Percentiles rank a stretch among this genome's conserved stretches.
Evolutionary conservation across 2,329 filamentous ascomycete species (phyloP).

Genomic region (Sporothrix mexicana): DNA sequence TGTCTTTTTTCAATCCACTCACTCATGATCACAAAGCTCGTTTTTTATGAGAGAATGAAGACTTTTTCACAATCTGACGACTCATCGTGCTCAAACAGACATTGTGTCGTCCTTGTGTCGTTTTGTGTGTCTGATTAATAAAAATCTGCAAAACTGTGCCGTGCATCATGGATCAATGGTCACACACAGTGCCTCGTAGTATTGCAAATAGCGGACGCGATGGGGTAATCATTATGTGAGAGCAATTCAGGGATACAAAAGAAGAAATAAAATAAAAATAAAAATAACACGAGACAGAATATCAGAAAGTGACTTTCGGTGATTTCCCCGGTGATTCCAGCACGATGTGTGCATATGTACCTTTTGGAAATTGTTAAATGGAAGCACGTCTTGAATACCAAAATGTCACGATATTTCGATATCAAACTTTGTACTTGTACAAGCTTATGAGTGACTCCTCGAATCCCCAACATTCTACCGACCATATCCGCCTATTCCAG

Average conservation of each 20-base stretch:
- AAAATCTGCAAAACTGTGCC: not conserved
- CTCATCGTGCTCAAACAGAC: not conserved
- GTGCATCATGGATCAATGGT: not conserved
- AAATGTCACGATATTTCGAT: constrained; percentile 15
- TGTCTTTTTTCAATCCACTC: not conserved
- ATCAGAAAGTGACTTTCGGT: not conserved
- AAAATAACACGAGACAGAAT: too few species aligned
- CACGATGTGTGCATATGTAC: not conserved
- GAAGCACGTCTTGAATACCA: constrained; percentile 21
- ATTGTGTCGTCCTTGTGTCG: not conserved
- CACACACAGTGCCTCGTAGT: not conserved
- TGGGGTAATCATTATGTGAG: constrained; percentile 37
- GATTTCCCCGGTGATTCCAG: not conserved
- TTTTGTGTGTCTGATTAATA: not conserved
- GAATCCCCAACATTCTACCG: not conserved
- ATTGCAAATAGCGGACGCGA: constrained; percentile 16
- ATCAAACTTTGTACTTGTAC: not conserved
- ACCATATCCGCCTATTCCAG: not conserved
- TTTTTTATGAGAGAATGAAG: not conserved
- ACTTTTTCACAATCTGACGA: not conserved
- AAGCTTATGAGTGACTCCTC: not conserved
- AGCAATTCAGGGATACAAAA: not conserved
- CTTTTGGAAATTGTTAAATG: not conserved
- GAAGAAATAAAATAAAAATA: not conserved
- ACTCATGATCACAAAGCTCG: not conserved